Evolutionary conservation across 2,329 filamentous ascomycete species (phyloP), one percentile per base, ranked within the genome.

Genomic region (Pestalotiopsis sp.): DNA sequence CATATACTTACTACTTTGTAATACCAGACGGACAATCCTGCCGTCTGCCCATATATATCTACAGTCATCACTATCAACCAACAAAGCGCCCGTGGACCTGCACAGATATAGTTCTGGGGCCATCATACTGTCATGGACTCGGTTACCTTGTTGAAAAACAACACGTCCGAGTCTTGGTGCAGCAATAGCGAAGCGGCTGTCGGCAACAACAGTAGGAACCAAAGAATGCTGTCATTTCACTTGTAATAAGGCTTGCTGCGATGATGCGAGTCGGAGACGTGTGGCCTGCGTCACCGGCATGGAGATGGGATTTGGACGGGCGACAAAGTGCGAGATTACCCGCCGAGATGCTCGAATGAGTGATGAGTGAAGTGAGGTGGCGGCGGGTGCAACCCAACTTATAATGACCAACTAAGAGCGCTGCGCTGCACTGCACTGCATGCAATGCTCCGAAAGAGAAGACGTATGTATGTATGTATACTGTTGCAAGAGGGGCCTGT

Each of bases 1-100:
- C 59, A 39, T 62, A 62, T 36, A 31, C 27, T 36, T 36, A 36
- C 31, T 36, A 62, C 57, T 23, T 59, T 59, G 57, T 62, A 62
- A 62, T 62, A 38, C 59, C 38, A 13, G 59, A 36, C 27, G 57
- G 57, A 59, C 23, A 59, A 25, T 27, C 12, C 23, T 27, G n/a
- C 31, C 25, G 59, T 41, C 31, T 41, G 20, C 20, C 14, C 20
- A 52, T 20, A 20, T 39, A 62, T 39, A 62, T 38, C 13, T 39
- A 62, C 57, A 59, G 27, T 52, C 20, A 59, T 27, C 59, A 62
- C 11, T 62, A 39, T 5, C 59, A 17, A 20, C 27, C 17, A 27
- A 4, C 20, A 36, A 62, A 17, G 4, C 27, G n/a, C 17, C 4
- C n/a, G 14, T 11, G 57, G 45, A 27, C 57, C 23, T n/a, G 11